Base-by-base conservation (phyloP, 1,284 basidiomycete genomes). In the Schizopora paradoxa region DNA sequence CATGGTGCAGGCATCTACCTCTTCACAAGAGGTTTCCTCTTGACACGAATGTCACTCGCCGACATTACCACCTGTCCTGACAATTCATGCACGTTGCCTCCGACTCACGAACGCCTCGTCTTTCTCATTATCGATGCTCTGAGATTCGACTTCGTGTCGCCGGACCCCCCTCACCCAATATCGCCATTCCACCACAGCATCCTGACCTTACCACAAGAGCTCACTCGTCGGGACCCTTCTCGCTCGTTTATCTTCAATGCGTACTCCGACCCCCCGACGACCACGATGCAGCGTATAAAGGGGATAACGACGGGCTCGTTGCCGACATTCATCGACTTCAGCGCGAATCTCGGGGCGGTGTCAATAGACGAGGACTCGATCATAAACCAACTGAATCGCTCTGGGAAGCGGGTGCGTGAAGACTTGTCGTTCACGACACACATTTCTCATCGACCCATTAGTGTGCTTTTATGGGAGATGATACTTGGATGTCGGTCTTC, bases 211-310 rank as follows among this genome's bases (percentile, higher is more conserved):
- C 94, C 95, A 0, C 67, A 72, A 5, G 73, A 88, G 58, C 71
- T 96, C 29, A 82, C 85, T 0, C 63, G 66, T 0, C 55, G 64
- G 2, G 62, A 75, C 13, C 91, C 94, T 0, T 62, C 67, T 27
- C 73, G 81, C 45, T 94, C 92, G 0, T 80, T 95, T 61, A 71
- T 99, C 23, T 91, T 91, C 62, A 87, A 97, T 60, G 77, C 92
- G 4, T 84, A 87, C 62, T 83, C 91, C 1, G 95, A 99, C 61
- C 93, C 96, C 0, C 96, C 96, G 1, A 99, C 96, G 0, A 86
- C 92, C 0, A 99, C 95, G 0, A 76, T 99, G 39, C 96, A 99
- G 64, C 77, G 96, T 2, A 84, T 99, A 59, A 99, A 99, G 60
- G 96, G 84, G 0, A 70, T 99, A 40, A 97, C 92, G 0, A 98